phyloP scores from a whole-genome alignment of 805 yeast genomes.

The Candida railenensis region DNA sequence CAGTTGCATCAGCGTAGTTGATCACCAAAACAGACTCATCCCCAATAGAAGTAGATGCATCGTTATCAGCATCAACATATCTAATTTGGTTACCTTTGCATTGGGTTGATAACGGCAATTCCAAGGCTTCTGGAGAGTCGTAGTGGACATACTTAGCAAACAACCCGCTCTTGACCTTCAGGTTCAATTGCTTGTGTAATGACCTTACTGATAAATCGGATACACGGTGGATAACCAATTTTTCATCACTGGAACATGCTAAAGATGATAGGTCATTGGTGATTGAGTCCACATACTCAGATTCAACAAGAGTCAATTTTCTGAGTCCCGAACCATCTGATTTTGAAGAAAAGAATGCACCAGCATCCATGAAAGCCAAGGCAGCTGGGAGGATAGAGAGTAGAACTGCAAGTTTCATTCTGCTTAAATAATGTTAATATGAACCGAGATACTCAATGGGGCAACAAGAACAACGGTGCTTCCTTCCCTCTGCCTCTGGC shows the following conservation, averaged over 20 bases:
- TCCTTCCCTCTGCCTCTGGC: too few relatives aligned
- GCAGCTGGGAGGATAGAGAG: conserved; percentile 12
- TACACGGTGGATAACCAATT: conserved; percentile 27
- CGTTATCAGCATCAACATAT: conserved; percentile 5
- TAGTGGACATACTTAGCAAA: conserved; percentile 20
- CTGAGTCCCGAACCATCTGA: conserved; percentile 4
- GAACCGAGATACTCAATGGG: background rate
- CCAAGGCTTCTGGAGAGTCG: conserved; percentile 14
- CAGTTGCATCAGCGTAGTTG: conserved; percentile 23
- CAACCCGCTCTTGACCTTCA: conserved; percentile 4
- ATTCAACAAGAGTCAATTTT: too few relatives aligned
- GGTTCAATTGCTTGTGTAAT: conserved; percentile 7
- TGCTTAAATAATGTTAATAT: background rate
- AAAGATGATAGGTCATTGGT: background rate
- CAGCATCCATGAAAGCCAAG: conserved; percentile 24
- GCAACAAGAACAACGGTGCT: too few relatives aligned
- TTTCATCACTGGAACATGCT: conserved; percentile 17
- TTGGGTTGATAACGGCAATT: conserved; percentile 13
- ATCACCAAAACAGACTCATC: conserved; percentile 14
- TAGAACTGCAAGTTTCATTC: conserved; percentile 4
- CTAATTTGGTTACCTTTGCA: conserved; percentile 10
- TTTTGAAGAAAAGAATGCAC: conserved; percentile 16
- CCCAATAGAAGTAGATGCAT: background rate
- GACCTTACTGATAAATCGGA: conserved; percentile 12
- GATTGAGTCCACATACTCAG: too few relatives aligned